Conservation (phyloP, 2,329 filamentous ascomycete genomes). For the Helicocarpus griseus region DNA sequence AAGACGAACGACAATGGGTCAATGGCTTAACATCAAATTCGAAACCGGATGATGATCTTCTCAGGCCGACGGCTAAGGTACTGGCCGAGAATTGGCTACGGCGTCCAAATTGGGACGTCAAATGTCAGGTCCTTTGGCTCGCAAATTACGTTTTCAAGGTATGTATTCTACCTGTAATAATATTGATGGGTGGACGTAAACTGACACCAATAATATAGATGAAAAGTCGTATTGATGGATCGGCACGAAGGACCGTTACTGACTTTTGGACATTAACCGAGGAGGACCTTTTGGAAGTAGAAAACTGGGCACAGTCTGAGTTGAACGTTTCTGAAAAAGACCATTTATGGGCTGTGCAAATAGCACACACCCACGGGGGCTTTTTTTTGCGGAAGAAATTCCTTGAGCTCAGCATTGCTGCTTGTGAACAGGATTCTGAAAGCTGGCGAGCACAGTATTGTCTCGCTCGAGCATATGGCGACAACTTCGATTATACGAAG, state of each 20-base stretch:
- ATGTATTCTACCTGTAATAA: background rate
- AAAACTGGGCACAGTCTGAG: conserved; percentile 11
- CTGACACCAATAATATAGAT: conserved; percentile 5
- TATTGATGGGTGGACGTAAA: background rate
- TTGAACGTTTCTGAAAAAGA: conserved; percentile 6
- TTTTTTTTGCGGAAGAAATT: conserved; percentile 12
- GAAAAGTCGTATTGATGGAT: conserved; percentile 3
- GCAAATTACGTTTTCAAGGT: conserved; percentile 9
- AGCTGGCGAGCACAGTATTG: conserved; percentile 18
- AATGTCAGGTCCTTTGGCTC: conserved; percentile 6
- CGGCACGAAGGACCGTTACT: background rate
- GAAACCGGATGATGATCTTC: conserved; percentile 18
- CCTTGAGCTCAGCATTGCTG: conserved; percentile 14
- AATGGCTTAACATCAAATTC: conserved; percentile 19
- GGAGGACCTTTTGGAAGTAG: conserved; percentile 10
- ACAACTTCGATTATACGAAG: conserved; percentile 5
- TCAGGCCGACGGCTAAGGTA: conserved; percentile 13
- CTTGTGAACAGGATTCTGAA: conserved; percentile 8
- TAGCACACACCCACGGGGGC: conserved; percentile 15
- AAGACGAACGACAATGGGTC: conserved; percentile 16
- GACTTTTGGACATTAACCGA: conserved; percentile 4
- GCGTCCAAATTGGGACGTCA: conserved; percentile 1
- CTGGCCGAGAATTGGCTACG: conserved; percentile 16
- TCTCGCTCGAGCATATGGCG: conserved; percentile 12
- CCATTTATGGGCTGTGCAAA: conserved; percentile 11